phyloP scores from a whole-genome alignment of 768 basidiomycete genomes.

The Mycena amicta region DNA sequence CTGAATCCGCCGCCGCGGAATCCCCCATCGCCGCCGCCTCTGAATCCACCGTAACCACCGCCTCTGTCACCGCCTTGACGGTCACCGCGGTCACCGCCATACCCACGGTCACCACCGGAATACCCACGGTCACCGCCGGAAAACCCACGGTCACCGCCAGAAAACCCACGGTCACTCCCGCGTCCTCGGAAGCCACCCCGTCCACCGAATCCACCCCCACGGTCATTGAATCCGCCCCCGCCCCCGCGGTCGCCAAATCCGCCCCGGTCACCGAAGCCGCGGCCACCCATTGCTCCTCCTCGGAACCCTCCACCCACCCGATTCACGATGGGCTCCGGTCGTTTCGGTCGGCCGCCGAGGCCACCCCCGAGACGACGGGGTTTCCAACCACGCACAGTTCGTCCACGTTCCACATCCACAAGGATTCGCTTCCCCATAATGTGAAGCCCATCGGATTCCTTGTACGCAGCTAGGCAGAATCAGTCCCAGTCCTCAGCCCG shows the following conservation, averaged over 20 bases:
- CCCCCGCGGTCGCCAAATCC: slow-evolving; percentile 44
- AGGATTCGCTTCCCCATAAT: slow-evolving; percentile 96
- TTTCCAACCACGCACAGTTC: slow-evolving; percentile 98
- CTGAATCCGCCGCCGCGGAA: slow-evolving; percentile 38
- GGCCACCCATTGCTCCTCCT: not conserved
- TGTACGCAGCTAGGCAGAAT: slow-evolving; percentile 77
- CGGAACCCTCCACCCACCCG: not conserved
- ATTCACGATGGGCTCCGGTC: slow-evolving; percentile 47
- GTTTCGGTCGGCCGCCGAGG: slow-evolving; percentile 96
- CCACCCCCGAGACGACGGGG: slow-evolving; percentile 96
- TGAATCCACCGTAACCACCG: slow-evolving; percentile 38
- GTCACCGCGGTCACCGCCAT: slow-evolving; percentile 42
- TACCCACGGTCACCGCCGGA: slow-evolving; percentile 23
- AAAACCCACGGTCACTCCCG: slow-evolving; percentile 31
- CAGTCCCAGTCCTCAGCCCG: slow-evolving; percentile 20
- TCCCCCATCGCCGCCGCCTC: slow-evolving; percentile 25
- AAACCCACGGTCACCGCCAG: slow-evolving; percentile 31
- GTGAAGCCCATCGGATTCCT: slow-evolving; percentile 95
- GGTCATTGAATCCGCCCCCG: slow-evolving; percentile 46
- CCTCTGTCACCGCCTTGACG: slow-evolving; percentile 39
- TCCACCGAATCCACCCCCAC: slow-evolving; percentile 40
- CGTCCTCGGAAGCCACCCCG: slow-evolving; percentile 35
- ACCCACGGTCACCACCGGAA: slow-evolving; percentile 31
- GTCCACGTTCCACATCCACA: slow-evolving; percentile 97
- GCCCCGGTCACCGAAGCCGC: slow-evolving; percentile 15